phyloP scores from a whole-genome alignment of 169 alveolate genomes.

The Eimeria maxima region DNA sequence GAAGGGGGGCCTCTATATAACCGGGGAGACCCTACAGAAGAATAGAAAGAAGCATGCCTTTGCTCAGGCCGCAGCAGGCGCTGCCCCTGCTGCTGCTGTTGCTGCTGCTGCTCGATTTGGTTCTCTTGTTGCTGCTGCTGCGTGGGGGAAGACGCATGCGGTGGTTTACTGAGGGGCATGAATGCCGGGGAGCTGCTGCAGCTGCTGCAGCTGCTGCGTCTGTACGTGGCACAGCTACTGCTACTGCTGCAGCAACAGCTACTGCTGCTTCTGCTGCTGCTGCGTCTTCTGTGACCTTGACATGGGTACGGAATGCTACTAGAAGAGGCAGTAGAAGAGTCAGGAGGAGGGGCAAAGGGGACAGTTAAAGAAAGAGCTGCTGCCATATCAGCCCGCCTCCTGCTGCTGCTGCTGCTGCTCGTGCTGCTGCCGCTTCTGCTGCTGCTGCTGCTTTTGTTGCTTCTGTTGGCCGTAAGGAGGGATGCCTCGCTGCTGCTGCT shows the following conservation, averaged over 20 bases:
- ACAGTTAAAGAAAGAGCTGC: neutral
- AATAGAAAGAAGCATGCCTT: neutral
- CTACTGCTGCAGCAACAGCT: too few relatives aligned
- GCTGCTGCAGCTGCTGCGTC: slow-evolving; percentile 7
- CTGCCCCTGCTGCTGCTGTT: neutral
- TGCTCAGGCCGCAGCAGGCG: neutral
- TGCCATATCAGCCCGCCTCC: neutral
- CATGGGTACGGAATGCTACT: neutral
- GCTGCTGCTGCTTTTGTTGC: too few relatives aligned
- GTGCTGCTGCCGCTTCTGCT: too few relatives aligned
- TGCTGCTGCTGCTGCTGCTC: too few relatives aligned
- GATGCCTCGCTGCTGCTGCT: too few relatives aligned
- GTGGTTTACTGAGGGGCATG: neutral
- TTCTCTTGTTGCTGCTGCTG: neutral
- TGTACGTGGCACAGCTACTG: too few relatives aligned
- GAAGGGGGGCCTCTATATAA: neutral
- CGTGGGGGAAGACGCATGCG: neutral
- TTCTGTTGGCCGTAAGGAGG: too few relatives aligned
- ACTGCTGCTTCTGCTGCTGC: neutral
- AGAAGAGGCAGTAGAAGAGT: neutral
- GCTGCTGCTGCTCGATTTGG: slow-evolving; percentile 4
- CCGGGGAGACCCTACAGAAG: neutral
- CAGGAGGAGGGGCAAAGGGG: neutral
- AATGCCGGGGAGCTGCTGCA: neutral
- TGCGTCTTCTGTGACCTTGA: neutral